Conservation (phyloP, 140 eudicot species). For the Bidens hawaiensis region DNA sequence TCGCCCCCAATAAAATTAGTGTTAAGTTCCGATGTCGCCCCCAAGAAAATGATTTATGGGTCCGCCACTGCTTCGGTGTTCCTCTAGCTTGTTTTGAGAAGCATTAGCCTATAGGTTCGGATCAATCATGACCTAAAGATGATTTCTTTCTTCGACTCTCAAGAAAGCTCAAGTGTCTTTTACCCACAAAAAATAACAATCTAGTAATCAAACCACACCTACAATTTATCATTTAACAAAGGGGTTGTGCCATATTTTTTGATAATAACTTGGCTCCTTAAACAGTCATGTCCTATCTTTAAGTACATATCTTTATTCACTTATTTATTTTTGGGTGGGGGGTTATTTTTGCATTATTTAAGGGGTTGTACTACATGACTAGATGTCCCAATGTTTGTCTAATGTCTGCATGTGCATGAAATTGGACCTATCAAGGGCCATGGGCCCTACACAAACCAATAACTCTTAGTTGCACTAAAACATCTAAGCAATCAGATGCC, state of each 20-base stretch:
- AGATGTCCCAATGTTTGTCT: constrained; percentile 48
- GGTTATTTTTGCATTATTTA: constrained; percentile 18
- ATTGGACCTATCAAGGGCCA: constrained; percentile 40
- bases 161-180: background rate
- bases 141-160: background rate
- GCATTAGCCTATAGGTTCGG: background rate
- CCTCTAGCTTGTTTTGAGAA: background rate
- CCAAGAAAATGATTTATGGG: too few relatives aligned
- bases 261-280: constrained; percentile 9
- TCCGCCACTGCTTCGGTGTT: too few relatives aligned
- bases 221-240: too few relatives aligned
- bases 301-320: too few relatives aligned
- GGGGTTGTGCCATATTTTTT: constrained; percentile 7
- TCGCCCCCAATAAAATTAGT: too few relatives aligned
- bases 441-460: constrained; percentile 30
- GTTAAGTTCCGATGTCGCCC: too few relatives aligned
- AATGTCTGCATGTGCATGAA: constrained; percentile 55
- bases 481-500: constrained; percentile 29
- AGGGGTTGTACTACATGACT: constrained; percentile 25
- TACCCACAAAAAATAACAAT: background rate
- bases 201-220: background rate
- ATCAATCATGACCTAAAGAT: background rate
- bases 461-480: constrained; percentile 25
- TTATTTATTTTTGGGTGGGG: background rate
- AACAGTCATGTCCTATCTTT: constrained; percentile 18